Conservation (phyloP, 2,329 filamentous ascomycete species). For the Pyricularia sp. region DNA sequence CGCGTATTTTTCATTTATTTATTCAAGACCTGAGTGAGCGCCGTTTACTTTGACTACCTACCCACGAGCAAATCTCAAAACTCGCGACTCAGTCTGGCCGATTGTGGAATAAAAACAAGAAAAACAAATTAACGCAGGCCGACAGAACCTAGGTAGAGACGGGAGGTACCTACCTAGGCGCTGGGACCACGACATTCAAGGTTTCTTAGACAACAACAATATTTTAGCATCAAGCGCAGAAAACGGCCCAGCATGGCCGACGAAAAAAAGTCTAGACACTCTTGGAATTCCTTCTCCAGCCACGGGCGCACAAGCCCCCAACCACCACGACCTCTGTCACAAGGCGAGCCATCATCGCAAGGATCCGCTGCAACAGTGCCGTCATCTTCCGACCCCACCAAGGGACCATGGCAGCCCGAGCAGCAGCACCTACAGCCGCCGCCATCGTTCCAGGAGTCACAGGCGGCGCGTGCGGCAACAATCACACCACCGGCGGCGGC, state of each 20-base stretch:
- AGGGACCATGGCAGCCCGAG: not conserved
- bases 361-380: not conserved
- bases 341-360: not conserved
- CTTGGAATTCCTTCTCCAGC: not conserved
- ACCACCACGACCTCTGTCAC: not conserved
- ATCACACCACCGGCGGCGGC: not conserved
- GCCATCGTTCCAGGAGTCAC: not conserved
- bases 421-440: not conserved
- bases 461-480: not conserved
- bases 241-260: not conserved
- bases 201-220: not conserved
- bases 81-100: not conserved
- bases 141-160: not conserved
- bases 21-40: not conserved
- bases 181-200: not conserved
- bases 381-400: not conserved
- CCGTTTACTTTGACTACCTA: not conserved
- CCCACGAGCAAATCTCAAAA: not conserved
- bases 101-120: too few species aligned
- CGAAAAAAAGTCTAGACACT: not conserved
- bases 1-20: not conserved
- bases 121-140: not conserved
- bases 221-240: not conserved
- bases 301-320: not conserved
- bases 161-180: not conserved